Base-by-base conservation (phyloP, 2,329 filamentous ascomycete genomes). In the Ophiocordyceps sinensis region DNA sequence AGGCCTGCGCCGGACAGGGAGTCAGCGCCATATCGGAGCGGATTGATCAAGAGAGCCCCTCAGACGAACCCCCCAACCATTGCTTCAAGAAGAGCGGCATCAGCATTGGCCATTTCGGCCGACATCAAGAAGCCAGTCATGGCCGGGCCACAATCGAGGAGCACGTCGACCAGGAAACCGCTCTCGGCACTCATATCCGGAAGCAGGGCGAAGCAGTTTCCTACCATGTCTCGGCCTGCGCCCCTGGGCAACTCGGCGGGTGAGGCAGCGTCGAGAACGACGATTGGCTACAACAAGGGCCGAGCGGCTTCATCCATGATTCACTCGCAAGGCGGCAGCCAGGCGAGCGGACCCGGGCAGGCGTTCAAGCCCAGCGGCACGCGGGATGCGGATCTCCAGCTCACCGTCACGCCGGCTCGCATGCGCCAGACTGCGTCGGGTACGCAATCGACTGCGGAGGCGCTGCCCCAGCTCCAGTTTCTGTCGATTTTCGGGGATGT, bases 201-300 rank as follows among this genome's bases (percentile, higher is more conserved):
- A 8, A 50, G 51, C 26, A 59, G 49, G 37, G 46, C 54, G 43
- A 40, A 53, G 44, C 69, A 68, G 40, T 55, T 62, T n/a, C 51
- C 12, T n/a, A 6, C 60, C 5, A 61, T 68, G 3, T 61, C 65
- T 8, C 71, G 71, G 45, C 56, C 61, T 38, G 61, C 68, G 1
- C 67, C 68, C 10, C 67, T 74, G 49, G 74, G 77, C 37, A 73
- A 76, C 47, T 70, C 70, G 9, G 67, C 73, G 11, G 79, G 82
- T 1, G 70, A 75, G 19, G 75, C 74, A 6, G 78, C 77, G 6
- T 94, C 87, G 2, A 77, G 79, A 47, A 88, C 77, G 42, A 94
- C 87, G 0, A 71, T 94, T 35, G 88, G 88, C 14, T 94, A 94
- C 56, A 84, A 75, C 42, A 85, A 82, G 57, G 87, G 88, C 29